Percentiles rank a stretch among this genome's conserved stretches.
phyloP scores from a whole-genome alignment of 192 early-diverging fungal genomes.

The Gigaspora rosea region DNA sequence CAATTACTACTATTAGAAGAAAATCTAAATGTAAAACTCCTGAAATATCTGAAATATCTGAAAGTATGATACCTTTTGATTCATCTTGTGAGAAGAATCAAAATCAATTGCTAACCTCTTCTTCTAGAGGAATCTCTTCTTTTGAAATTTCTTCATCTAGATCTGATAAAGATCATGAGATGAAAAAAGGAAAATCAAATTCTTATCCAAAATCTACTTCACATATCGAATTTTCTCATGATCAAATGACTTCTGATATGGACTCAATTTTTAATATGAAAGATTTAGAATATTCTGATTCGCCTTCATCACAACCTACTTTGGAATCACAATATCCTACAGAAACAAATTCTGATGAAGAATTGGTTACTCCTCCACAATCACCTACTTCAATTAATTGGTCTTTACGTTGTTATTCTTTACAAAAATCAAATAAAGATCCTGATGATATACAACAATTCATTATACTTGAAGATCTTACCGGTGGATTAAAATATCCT shows the following conservation, averaged over 20 bases:
- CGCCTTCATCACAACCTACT: not conserved
- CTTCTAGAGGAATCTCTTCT: too few relatives aligned
- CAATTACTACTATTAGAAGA: conserved; percentile 42
- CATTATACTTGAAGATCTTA: conserved; percentile 92
- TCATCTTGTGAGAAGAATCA: too few relatives aligned
- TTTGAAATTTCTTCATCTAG: too few relatives aligned
- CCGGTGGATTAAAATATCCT: conserved; percentile 82
- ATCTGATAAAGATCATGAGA: too few relatives aligned
- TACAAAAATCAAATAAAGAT: conserved; percentile 4
- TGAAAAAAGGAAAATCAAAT: too few relatives aligned
- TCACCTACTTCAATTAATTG: not conserved
- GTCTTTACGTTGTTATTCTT: conserved; percentile 27
- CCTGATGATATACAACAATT: conserved; percentile 60
- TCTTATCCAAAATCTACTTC: too few relatives aligned
- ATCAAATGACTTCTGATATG: too few relatives aligned
- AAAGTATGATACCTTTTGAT: too few relatives aligned
- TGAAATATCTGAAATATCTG: conserved; percentile 17
- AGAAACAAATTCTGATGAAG: not conserved
- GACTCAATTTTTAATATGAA: too few relatives aligned
- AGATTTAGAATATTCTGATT: too few relatives aligned
- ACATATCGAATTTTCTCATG: too few relatives aligned
- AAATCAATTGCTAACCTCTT: too few relatives aligned
- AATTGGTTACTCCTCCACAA: not conserved
- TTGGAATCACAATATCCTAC: not conserved
- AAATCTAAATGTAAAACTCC: conserved; percentile 26